A percentile compares a stretch with the other conserved stretches of the same genome.
Evolutionary conservation across 345 rosid species (phyloP).

Genomic region (Conringia planisiliqua): DNA sequence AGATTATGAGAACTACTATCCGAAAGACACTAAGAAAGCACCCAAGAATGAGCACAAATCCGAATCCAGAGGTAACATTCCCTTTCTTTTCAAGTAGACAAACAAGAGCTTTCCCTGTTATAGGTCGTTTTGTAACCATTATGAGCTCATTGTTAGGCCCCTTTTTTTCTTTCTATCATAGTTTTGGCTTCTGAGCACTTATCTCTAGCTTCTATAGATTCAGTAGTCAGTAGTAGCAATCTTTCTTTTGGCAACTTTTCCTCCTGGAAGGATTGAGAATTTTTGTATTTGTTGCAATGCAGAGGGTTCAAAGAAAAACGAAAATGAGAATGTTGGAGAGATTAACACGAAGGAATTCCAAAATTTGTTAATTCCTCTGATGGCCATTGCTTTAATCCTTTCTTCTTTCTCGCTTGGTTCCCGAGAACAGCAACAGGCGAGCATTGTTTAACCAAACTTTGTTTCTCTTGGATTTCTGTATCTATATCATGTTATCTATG

Average conservation of each 20-base stretch:
- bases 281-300: slow-evolving; percentile 36
- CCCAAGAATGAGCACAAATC: slow-evolving; percentile 80
- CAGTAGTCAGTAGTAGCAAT: no score
- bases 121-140: no score
- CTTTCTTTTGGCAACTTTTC: no score
- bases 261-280: background rate
- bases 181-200: no score
- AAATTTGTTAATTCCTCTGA: slow-evolving; percentile 44
- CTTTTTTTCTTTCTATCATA: no score
- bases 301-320: slow-evolving; percentile 67
- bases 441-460: background rate
- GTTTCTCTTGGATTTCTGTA: background rate
- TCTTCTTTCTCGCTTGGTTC: slow-evolving; percentile 43
- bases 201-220: no score
- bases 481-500: background rate
- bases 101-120: background rate
- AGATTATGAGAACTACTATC: slow-evolving; percentile 85
- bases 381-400: slow-evolving; percentile 52
- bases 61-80: slow-evolving; percentile 56
- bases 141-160: no score
- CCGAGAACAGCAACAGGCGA: slow-evolving; percentile 64
- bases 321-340: slow-evolving; percentile 47
- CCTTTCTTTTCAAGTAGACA: background rate
- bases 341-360: slow-evolving; percentile 44
- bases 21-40: slow-evolving; percentile 63